Conservation (phyloP, 164 flowering plant species). For the Echeveria elegans region DNA sequence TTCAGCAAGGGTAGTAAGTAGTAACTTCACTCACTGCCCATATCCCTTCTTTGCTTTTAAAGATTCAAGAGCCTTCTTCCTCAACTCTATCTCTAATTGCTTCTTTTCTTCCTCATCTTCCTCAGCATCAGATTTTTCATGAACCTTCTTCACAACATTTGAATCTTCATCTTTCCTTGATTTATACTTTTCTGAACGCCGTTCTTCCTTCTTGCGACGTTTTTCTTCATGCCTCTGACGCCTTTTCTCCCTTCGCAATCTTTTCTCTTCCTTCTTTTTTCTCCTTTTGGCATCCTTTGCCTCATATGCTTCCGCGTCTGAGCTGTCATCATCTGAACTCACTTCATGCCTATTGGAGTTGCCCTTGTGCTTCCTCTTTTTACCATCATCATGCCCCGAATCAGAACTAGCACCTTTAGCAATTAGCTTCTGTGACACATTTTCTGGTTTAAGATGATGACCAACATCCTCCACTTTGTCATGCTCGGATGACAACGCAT, state of each 20-base stretch:
- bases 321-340: conserved; percentile 41
- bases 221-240: conserved; percentile 32
- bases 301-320: conserved; percentile 40
- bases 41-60: conserved; percentile 82
- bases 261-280: conserved; percentile 49
- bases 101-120: conserved; percentile 29
- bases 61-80: conserved; percentile 87
- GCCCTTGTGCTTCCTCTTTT: conserved; percentile 41
- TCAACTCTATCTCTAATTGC: conserved; percentile 82
- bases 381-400: conserved; percentile 46
- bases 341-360: conserved; percentile 29
- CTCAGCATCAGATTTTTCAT: conserved; percentile 38
- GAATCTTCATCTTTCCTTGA: conserved; percentile 23
- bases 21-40: conserved; percentile 26
- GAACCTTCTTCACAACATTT: conserved; percentile 25
- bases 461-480: conserved; percentile 20
- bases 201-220: conserved; percentile 31
- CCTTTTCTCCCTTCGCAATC: conserved; percentile 43
- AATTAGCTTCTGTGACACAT: conserved; percentile 14
- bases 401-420: conserved; percentile 20
- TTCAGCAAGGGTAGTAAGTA: conserved; percentile 1
- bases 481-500: not conserved
- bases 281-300: conserved; percentile 45
- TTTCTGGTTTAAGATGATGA: conserved; percentile 15
- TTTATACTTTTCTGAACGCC: conserved; percentile 44